phyloP scores from a whole-genome alignment of 768 basidiomycete genomes.

The Suillus variegatus region DNA sequence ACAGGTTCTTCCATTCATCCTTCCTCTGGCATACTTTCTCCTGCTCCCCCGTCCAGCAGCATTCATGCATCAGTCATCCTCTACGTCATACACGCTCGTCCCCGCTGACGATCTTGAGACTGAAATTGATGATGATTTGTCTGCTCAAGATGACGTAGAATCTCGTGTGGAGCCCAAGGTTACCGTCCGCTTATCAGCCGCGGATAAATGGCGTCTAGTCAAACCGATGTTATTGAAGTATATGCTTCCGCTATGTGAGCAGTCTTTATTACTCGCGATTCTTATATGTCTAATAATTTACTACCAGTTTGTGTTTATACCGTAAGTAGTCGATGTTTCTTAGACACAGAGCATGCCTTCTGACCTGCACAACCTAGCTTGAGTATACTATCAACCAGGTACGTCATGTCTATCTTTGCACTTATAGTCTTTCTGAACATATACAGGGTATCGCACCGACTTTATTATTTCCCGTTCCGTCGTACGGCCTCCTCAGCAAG shows the following conservation, averaged over 20 bases:
- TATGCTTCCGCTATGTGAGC: conserved; percentile 92
- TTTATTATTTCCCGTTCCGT: conserved; percentile 83
- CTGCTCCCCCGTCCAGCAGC: conserved; percentile 65
- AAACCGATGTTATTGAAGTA: conserved; percentile 78
- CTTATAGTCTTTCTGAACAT: conserved; percentile 4
- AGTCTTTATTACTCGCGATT: not conserved
- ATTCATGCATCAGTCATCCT: conserved; percentile 46
- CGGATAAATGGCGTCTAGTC: conserved; percentile 81
- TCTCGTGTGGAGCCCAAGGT: conserved; percentile 37
- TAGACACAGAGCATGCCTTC: conserved; percentile 4
- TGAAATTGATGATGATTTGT: conserved; percentile 18
- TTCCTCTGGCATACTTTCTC: conserved; percentile 75
- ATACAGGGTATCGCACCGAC: conserved; percentile 85
- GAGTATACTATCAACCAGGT: conserved; percentile 93
- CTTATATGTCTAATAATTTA: conserved; percentile 15
- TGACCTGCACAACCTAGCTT: conserved; percentile 54
- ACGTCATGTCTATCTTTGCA: conserved; percentile 9
- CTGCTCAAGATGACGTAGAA: conserved; percentile 26
- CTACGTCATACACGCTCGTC: conserved; percentile 38
- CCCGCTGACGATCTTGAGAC: conserved; percentile 33
- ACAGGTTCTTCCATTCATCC: conserved; percentile 80
- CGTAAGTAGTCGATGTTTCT: conserved; percentile 37
- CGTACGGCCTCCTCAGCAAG: conserved; percentile 63
- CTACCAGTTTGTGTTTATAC: conserved; percentile 58
- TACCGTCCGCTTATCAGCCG: conserved; percentile 54